Evolutionary conservation across 78 protist genomes (phyloP), one percentile per base, ranked within the genome.

Genomic region (Guillardia theta): DNA sequence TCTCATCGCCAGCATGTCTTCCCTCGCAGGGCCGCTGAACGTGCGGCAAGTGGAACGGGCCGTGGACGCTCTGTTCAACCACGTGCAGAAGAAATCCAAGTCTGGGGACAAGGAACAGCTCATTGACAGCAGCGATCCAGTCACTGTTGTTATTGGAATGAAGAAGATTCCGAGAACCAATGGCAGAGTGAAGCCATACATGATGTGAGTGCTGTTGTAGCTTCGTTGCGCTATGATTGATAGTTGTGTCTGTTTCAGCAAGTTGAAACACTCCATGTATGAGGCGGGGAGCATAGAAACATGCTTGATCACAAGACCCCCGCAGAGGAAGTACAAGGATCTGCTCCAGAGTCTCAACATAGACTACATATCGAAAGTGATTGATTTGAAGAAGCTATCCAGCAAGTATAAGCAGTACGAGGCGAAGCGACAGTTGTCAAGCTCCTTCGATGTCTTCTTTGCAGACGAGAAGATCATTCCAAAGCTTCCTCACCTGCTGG

Each of bases 361-460:
- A 24, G 18, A 39, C 6, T 5, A 22, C 30, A 33, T 88, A 3
- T 1, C 36, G 43, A 48, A 50, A 0, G 93, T 88, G 41, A 46
- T 95, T 37, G 83, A 76, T 2, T n/a, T 95, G 10, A 12, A 47
- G 6, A 80, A 94, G 92, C 92, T 96, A 36, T 2, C 33, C 37
- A 24, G n/a, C 5, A 88, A 94, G 47, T 90, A 30, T 76, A 21
- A 48, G 58, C 33, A 62, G 50, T 93, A 50, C 64, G 97, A 96
- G 77, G 83, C 92, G 15, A 93, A 93, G 88, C 97, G 97, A 22
- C 39, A 50, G 90, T 94, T 96, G 48, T 22, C 18, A 9, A 64
- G 19, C 45, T 5, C 33, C 15, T 96, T 95, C 93, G 97, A 96
- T 39, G 30, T 96, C 30, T 94, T 96, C 93, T 90, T 96, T 76